Conservation (phyloP, 2,329 filamentous ascomycete species). For the Apiospora malaysiana region DNA sequence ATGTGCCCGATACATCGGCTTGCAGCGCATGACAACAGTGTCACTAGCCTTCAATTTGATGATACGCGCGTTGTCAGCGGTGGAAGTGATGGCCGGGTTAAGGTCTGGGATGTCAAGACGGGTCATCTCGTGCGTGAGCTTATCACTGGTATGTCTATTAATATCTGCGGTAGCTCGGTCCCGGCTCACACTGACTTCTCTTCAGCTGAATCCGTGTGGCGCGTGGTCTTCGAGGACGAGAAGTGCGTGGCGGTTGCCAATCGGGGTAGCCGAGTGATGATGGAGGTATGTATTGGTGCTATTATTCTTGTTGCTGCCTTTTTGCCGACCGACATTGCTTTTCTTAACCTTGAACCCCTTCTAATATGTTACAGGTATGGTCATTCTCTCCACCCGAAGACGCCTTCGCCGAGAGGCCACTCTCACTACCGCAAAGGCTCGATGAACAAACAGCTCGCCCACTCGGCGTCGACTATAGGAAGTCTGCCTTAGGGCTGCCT, state of each 20-base stretch:
- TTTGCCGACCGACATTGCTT: neutral
- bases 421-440: slow-evolving; percentile 55
- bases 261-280: slow-evolving; percentile 83
- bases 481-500: slow-evolving; percentile 33
- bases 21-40: slow-evolving; percentile 96
- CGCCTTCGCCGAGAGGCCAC: slow-evolving; percentile 57
- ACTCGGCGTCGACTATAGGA: slow-evolving; percentile 51
- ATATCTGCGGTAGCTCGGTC: neutral
- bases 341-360: neutral
- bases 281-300: slow-evolving; percentile 75
- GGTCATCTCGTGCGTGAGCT: slow-evolving; percentile 90
- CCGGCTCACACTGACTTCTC: slow-evolving; percentile 14
- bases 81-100: slow-evolving; percentile 95
- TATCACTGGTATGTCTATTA: slow-evolving; percentile 56
- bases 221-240: slow-evolving; percentile 97
- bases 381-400: slow-evolving; percentile 90
- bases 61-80: slow-evolving; percentile 94
- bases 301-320: no score
- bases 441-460: slow-evolving; percentile 56
- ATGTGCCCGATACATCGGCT: slow-evolving; percentile 93
- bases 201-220: slow-evolving; percentile 88
- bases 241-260: slow-evolving; percentile 97
- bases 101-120: slow-evolving; percentile 96
- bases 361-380: slow-evolving; percentile 71
- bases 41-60: slow-evolving; percentile 97